Base-by-base conservation (phyloP, 139 green algal genomes). In the Closterium sp. region DNA sequence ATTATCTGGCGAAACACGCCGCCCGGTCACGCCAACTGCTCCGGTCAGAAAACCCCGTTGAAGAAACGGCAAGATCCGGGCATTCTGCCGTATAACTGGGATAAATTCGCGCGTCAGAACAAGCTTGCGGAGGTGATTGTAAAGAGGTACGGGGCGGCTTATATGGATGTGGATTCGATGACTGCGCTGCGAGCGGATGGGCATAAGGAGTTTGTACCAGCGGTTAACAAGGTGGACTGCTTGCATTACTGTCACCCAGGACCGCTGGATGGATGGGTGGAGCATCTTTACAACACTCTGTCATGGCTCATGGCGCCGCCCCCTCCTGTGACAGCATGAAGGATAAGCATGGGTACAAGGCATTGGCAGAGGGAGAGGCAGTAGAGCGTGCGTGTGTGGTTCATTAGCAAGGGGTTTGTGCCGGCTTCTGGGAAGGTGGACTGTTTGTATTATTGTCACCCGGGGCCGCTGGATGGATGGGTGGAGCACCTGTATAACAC, bases 1-100 rank as follows among this genome's bases (percentile, higher is more conserved):
- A 38, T 91, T 11, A 45, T 91, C 24, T 91, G 31, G 31, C 50
- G 89, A 21, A 91, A 91, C 38, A 91, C 89, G 10, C 34, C 89
- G 30, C 31, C 89, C 11, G 85, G 85, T 28, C 89, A 91, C 89
- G 89, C 84, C 31, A 45, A 91, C 29, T 91, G 89, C 38, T 13
- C 70, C 29, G 31, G n/a, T 7, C 27, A 87, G 31, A 38, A 45
- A 42, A 31, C 22, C 22, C 89, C 89, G 27, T 9, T 86, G 34
- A 86, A 85, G 17, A 27, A 28, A 21, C 89, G 31, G 17, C 89
- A 91, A 21, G 31, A 45, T 27, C 31, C 89, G 34, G 89, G 1
- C 28, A n/a, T 31, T 24, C 42, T 91, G 29, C 90, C 70, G 73
- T 89, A 62, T 31, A 50, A 89, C 32, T 89, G 87, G 87, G 87